Percentiles rank a stretch among this genome's conserved stretches.
Conservation (phyloP, 768 basidiomycete genomes). For the Tubosaeta sp. region DNA sequence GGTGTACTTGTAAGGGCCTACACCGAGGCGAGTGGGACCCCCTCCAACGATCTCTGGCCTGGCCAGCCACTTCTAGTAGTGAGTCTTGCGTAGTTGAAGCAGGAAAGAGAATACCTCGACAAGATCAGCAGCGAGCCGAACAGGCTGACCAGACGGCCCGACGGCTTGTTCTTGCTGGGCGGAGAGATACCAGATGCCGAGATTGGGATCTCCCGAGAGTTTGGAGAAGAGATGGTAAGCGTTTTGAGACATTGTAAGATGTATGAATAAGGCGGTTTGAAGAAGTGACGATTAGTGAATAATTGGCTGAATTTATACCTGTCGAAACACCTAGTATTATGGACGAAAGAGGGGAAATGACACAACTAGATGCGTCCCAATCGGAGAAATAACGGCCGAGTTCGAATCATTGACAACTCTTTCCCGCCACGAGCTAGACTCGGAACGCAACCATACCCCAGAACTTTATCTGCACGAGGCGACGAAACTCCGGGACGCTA, state of each 20-base stretch:
- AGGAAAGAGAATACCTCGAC: not conserved
- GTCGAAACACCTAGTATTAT: not conserved
- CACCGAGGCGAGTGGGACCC: not conserved
- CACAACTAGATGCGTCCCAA: too few species aligned
- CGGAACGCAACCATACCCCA: not conserved
- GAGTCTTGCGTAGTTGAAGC: not conserved
- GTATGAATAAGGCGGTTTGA: too few species aligned
- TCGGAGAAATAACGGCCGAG: too few species aligned
- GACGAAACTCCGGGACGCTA: too few species aligned
- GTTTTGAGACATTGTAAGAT: too few species aligned
- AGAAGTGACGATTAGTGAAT: too few species aligned
- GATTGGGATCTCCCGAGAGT: not conserved
- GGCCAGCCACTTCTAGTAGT: not conserved
- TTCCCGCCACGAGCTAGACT: too few species aligned
- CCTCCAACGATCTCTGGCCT: not conserved
- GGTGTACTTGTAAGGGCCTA: not conserved
- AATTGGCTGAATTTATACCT: not conserved
- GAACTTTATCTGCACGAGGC: not conserved
- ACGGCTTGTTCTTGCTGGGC: not conserved
- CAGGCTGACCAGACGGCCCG: not conserved
- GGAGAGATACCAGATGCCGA: not conserved
- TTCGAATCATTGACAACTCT: too few species aligned
- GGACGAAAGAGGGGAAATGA: too few species aligned
- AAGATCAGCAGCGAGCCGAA: not conserved
- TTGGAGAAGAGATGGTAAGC: not conserved